A percentile compares a stretch with the other conserved stretches of the same genome.
These are phyloP conservation scores for Termitomyces sp. DNA, from an alignment of 768 basidiomycete species.

Conservation along the genomic window DNA sequence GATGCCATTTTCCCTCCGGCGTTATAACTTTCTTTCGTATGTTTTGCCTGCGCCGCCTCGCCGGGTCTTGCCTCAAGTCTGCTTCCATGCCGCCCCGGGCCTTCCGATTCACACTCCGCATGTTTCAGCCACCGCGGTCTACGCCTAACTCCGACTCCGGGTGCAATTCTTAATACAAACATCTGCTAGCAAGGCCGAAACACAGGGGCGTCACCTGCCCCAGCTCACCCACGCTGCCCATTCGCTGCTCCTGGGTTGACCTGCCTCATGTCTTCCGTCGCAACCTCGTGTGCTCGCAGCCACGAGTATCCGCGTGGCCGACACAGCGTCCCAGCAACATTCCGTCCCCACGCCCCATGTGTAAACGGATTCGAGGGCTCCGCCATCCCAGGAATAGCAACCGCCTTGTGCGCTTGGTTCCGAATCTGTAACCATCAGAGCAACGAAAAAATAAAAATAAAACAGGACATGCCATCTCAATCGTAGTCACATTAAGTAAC, in stretches of 20 bases:
- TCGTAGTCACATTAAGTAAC: conserved; percentile 87
- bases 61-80: neutral
- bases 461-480: conserved; percentile 70
- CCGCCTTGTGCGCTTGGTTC: conserved; percentile 72
- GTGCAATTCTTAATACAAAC: no score
- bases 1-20: conserved; percentile 42
- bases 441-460: neutral
- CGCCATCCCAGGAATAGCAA: conserved; percentile 51
- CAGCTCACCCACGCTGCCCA: no score
- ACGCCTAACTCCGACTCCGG: no score
- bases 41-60: neutral
- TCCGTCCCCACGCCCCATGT: conserved; percentile 69
- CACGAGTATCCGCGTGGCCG: conserved; percentile 78
- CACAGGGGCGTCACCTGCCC: no score
- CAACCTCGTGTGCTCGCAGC: conserved; percentile 57
- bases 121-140: no score
- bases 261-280: conserved; percentile 66
- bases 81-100: no score
- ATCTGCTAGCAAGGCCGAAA: no score
- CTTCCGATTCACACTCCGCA: conserved; percentile 27
- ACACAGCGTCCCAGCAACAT: conserved; percentile 73
- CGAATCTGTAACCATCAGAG: conserved; percentile 54
- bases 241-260: conserved; percentile 58
- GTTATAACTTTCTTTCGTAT: conserved; percentile 33
- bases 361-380: conserved; percentile 82